Evolutionary conservation across 108 stramenopile genomes (phyloP).

Genomic region (Aurantiochytrium sp.): DNA sequence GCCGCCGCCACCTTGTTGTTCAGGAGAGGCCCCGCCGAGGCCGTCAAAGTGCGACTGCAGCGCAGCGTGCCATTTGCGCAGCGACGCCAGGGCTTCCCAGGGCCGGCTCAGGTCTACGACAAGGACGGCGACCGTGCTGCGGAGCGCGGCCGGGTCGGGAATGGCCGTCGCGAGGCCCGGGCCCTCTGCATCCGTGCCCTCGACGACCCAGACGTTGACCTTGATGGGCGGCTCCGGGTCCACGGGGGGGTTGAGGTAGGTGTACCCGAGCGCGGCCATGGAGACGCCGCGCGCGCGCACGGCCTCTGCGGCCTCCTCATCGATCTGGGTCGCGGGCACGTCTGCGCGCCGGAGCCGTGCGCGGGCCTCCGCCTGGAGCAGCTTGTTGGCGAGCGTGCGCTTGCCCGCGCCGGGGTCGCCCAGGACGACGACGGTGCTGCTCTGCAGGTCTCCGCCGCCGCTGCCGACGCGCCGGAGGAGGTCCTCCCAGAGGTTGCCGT

Average conservation of each 20-base stretch:
- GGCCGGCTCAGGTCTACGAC: background rate
- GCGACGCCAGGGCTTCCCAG: background rate
- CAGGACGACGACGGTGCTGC: background rate
- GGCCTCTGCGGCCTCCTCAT: background rate
- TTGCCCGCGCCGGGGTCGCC: background rate
- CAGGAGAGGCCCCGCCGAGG: background rate
- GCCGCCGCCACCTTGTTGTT: background rate
- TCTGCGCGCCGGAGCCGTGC: background rate
- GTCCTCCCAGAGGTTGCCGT: background rate
- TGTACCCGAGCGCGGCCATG: background rate
- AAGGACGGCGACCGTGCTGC: background rate
- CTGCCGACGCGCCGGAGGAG: background rate
- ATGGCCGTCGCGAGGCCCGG: background rate
- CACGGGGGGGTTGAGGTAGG: background rate
- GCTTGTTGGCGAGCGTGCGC: background rate
- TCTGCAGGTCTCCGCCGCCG: background rate
- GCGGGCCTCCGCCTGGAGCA: background rate
- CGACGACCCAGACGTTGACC: background rate
- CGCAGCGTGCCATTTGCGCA: background rate
- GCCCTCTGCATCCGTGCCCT: no score
- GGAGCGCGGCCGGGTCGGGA: background rate
- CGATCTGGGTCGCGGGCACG: background rate
- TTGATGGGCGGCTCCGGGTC: background rate
- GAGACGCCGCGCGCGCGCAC: background rate
- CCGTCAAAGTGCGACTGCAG: background rate